phyloP scores from a whole-genome alignment of 495 filamentous ascomycete species.

The Elasticomyces elasticus region DNA sequence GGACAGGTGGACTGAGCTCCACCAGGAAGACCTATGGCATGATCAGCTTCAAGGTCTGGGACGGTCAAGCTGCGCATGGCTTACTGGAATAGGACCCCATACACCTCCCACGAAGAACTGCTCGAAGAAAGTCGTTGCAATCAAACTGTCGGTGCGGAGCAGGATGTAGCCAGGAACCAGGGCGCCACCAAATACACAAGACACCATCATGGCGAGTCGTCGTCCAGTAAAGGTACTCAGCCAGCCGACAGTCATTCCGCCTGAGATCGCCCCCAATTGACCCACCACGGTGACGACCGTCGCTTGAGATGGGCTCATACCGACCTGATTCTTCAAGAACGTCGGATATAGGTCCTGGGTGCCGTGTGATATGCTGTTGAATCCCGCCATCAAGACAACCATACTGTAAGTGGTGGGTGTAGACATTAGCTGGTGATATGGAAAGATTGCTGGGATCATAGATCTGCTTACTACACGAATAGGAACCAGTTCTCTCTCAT shows the following conservation, averaged over 20 bases:
- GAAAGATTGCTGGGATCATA: too few species aligned
- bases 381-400: slow-evolving; percentile 37
- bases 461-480: too few species aligned
- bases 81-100: slow-evolving; percentile 27
- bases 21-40: slow-evolving; percentile 29
- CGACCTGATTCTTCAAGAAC: slow-evolving; percentile 34
- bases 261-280: slow-evolving; percentile 30
- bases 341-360: slow-evolving; percentile 41
- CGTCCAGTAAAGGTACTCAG: slow-evolving; percentile 33
- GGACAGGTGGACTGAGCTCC: slow-evolving; percentile 28
- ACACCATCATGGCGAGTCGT: slow-evolving; percentile 31
- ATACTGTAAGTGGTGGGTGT: slow-evolving; percentile 21
- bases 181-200: slow-evolving; percentile 30
- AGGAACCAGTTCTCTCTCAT: slow-evolving; percentile 34
- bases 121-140: slow-evolving; percentile 32
- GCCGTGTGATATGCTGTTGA: slow-evolving; percentile 34
- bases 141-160: slow-evolving; percentile 26
- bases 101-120: slow-evolving; percentile 33
- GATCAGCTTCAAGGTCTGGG: not conserved
- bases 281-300: slow-evolving; percentile 35
- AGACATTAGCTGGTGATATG: too few species aligned
- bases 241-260: slow-evolving; percentile 32
- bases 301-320: slow-evolving; percentile 25
- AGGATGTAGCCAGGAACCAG: slow-evolving; percentile 31
- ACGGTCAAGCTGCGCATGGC: not conserved